Percentiles rank a stretch among this genome's conserved stretches.
Conservation (phyloP, 176 grass and related monocot species). For the Triticum turgidum region DNA sequence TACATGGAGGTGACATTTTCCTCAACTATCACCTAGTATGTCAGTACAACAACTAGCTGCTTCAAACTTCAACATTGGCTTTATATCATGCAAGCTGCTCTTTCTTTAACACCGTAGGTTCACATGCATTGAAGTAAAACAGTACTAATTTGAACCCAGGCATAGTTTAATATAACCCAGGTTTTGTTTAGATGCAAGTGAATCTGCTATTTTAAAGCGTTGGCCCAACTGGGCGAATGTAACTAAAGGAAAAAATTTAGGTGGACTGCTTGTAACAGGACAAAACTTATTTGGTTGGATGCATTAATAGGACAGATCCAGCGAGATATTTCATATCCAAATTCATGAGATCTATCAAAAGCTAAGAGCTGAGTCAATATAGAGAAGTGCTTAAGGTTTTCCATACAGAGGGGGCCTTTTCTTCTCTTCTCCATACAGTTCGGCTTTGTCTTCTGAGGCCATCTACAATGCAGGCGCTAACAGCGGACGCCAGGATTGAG, state of each 20-base stretch:
- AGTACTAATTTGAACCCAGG: neutral
- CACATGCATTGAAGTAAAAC: neutral
- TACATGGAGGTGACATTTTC: no score
- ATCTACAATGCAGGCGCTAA: no score
- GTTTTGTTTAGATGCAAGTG: neutral
- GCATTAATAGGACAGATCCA: neutral
- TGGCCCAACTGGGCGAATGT: neutral
- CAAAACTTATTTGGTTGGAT: neutral
- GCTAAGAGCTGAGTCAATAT: neutral
- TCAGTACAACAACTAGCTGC: neutral
- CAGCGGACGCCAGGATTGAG: no score
- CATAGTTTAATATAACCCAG: neutral
- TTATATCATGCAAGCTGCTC: neutral
- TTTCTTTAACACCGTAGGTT: neutral
- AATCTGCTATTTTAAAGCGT: neutral
- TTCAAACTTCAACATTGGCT: neutral
- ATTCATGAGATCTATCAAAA: neutral
- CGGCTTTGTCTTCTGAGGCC: neutral
- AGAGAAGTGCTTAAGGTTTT: neutral
- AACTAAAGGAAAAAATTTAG: conserved; percentile 5
- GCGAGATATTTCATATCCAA: conserved; percentile 10
- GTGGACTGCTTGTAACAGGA: neutral
- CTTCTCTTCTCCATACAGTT: neutral
- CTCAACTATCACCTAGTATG: neutral
- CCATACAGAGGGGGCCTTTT: neutral